These are phyloP conservation scores for Pestalotiopsis sp. DNA, from an alignment of 2,329 filamentous ascomycete genomes.

Conservation along the genomic window DNA sequence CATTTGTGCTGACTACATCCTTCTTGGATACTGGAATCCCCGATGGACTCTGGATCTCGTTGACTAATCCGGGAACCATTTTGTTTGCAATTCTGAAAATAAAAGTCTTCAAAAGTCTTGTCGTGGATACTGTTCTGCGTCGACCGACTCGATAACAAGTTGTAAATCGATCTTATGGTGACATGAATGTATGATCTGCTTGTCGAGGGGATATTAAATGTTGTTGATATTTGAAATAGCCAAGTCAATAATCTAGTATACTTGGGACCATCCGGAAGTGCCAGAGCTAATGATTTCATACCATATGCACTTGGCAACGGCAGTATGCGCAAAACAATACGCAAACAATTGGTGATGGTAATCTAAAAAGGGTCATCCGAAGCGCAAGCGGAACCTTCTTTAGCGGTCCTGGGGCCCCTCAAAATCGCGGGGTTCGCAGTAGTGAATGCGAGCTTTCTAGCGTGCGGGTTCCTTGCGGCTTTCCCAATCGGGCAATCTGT, in stretches of 20 bases:
- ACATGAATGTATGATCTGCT: not conserved
- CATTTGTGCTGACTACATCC: not conserved
- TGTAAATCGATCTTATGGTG: not conserved
- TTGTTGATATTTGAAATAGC: not conserved
- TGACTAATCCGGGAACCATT: constrained; percentile 8
- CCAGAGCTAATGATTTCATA: not conserved
- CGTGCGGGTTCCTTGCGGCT: not conserved
- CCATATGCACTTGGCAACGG: not conserved
- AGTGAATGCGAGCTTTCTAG: not conserved
- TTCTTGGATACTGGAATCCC: constrained; percentile 7
- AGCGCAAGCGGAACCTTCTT: constrained; percentile 10
- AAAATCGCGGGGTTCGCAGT: not conserved
- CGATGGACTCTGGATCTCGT: constrained; percentile 5
- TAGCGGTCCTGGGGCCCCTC: not conserved
- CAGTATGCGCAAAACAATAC: not conserved
- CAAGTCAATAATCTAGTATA: not conserved
- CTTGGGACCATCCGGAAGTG: not conserved
- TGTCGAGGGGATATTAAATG: not conserved
- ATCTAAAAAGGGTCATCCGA: not conserved
- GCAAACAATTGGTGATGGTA: not conserved
- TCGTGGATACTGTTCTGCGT: not conserved
- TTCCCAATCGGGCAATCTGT: constrained; percentile 5
- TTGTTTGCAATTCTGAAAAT: not conserved
- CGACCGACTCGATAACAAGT: not conserved
- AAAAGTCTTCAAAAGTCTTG: not conserved